Evolutionary conservation across 495 filamentous ascomycete species (phyloP), one percentile per base, ranked within the genome.

Genomic region (Aspergillus bridgeri): DNA sequence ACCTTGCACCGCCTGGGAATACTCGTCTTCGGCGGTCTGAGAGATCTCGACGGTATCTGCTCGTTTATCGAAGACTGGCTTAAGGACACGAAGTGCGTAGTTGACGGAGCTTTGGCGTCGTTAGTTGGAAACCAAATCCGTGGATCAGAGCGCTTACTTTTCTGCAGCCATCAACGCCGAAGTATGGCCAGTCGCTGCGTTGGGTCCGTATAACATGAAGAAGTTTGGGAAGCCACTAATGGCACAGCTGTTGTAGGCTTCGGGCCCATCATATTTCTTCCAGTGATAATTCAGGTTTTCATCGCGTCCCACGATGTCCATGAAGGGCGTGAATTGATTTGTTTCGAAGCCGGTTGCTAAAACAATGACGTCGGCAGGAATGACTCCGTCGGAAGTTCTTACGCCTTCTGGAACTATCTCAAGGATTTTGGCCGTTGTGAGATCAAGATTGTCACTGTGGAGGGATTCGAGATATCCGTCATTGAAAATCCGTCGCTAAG

Each of bases 161-260:
- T 85, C 83, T 18, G 67, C 65, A 0, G 76, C 74, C 56, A 84
- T 72, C 29, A 83, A 61, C 3, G 82, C 79, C 15, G 76, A 81
- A 0, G 73, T 76, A 67, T 86, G 83, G 0, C 83, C 83, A 9
- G 81, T 84, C 3, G 70, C 78, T 2, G 82, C 75, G 60, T 86
- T 86, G 0, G 83, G 83, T 0, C 83, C 83, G 27, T 82, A 74
- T 4, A 84, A 64, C 22, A 82, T 65, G 67, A 85, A 85, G 65
- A 83, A 82, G 56, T 85, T 85, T 0, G 83, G 83, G 61, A 85
- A 85, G 6, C 73, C 78, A 57, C 76, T 77, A 58, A 85, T 60
- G 9, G 72, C 80, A 22, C 75, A 80, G 23, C 75, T 76, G 51
- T 79, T 80, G 56, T 86, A 86, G 9, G 81, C 77, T 23, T 73